Percentiles rank a stretch among this genome's conserved stretches.
Conservation (phyloP, 495 filamentous ascomycete genomes). For the Neurospora sp. region DNA sequence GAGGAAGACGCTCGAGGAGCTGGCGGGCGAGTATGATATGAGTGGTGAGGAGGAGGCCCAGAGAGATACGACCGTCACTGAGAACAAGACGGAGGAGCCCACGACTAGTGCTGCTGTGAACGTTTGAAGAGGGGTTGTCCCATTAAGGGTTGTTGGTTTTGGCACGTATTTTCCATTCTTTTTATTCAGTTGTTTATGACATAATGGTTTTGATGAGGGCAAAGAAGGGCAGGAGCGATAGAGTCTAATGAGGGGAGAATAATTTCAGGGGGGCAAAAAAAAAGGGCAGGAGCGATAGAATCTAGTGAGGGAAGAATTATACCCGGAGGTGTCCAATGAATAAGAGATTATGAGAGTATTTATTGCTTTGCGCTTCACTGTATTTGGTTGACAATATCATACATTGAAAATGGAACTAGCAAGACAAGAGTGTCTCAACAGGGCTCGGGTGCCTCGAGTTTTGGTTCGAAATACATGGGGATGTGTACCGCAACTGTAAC, state of each 20-base stretch:
- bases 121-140: not conserved
- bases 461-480: not conserved
- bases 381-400: not conserved
- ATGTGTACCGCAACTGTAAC: not conserved
- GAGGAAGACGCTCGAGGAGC: constrained; percentile 54
- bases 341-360: not conserved
- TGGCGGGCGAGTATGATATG: constrained; percentile 39
- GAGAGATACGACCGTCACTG: not conserved
- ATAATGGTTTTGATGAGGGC: not conserved
- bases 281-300: not conserved
- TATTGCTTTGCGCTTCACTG: not conserved
- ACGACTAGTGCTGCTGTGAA: not conserved
- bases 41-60: constrained; percentile 1
- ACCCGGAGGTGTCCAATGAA: not conserved
- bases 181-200: not conserved
- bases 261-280: not conserved
- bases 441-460: not conserved
- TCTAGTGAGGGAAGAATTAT: not conserved
- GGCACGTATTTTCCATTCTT: not conserved
- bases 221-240: not conserved
- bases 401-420: not conserved
- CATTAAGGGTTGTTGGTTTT: not conserved
- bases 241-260: not conserved
- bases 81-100: not conserved
- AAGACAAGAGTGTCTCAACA: not conserved